phyloP scores from a whole-genome alignment of 164 flowering plant species.

The Buxus sempervirens region DNA sequence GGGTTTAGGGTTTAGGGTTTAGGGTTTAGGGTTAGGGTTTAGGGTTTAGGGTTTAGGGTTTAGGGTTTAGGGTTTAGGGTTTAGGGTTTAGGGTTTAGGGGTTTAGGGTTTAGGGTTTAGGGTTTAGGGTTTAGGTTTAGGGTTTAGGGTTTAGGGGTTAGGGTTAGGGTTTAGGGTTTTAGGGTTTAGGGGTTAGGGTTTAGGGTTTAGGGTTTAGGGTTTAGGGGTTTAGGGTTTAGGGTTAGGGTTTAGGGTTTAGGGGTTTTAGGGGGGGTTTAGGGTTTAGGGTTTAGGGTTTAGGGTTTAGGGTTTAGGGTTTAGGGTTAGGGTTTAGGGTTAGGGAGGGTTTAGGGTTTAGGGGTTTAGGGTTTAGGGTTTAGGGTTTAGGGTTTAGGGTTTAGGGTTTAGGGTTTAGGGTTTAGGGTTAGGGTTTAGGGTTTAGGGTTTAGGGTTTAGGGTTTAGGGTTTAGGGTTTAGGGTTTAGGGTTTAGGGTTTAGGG shows the following conservation, averaged over 20 bases:
- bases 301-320: background rate
- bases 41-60: slow-evolving; percentile 5
- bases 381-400: slow-evolving; percentile 5
- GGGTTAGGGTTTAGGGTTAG: slow-evolving; percentile 2
- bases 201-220: too few relatives aligned
- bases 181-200: too few relatives aligned
- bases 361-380: slow-evolving; percentile 5
- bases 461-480: slow-evolving; percentile 5
- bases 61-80: slow-evolving; percentile 5
- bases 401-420: slow-evolving; percentile 7
- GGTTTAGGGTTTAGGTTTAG: background rate
- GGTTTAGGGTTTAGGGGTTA: too few relatives aligned
- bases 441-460: slow-evolving; percentile 3
- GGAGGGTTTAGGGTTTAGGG: slow-evolving; percentile 6
- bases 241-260: slow-evolving; percentile 1
- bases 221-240: too few relatives aligned
- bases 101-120: too few relatives aligned
- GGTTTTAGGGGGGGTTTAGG: background rate
- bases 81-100: slow-evolving; percentile 5
- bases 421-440: slow-evolving; percentile 9
- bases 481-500: slow-evolving; percentile 12
- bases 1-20: slow-evolving; percentile 3
- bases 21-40: slow-evolving; percentile 1
- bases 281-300: slow-evolving; percentile 4
- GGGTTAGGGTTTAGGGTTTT: too few relatives aligned